Conservation (phyloP, 2,329 filamentous ascomycete genomes). For the Truncatella angustata region DNA sequence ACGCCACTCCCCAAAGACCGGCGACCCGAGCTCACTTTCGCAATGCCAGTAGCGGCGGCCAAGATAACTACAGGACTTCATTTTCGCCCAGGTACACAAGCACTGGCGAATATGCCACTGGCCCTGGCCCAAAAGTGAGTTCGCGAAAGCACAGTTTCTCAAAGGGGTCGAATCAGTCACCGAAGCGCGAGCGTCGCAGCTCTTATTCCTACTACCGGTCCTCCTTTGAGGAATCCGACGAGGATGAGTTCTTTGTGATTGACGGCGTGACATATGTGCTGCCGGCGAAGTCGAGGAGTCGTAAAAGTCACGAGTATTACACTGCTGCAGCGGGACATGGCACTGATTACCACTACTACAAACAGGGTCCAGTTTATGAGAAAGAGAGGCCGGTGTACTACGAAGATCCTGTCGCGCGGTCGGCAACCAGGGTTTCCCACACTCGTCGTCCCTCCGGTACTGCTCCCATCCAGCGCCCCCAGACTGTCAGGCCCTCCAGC, state of each 20-base stretch:
- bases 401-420: conserved; percentile 36
- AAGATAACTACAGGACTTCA: conserved; percentile 42
- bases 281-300: conserved; percentile 45
- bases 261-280: conserved; percentile 53
- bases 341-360: conserved; percentile 59
- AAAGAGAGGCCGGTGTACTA: conserved; percentile 39
- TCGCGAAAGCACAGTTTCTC: conserved; percentile 36
- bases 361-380: conserved; percentile 44
- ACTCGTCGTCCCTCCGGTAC: conserved; percentile 44
- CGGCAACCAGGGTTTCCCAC: conserved; percentile 37
- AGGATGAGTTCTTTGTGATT: conserved; percentile 59
- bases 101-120: conserved; percentile 61
- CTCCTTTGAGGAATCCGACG: conserved; percentile 63
- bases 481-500: conserved; percentile 48
- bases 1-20: conserved; percentile 47
- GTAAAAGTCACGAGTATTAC: conserved; percentile 32
- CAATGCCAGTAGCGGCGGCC: conserved; percentile 38
- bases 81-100: conserved; percentile 63
- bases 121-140: conserved; percentile 58
- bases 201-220: conserved; percentile 59
- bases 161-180: conserved; percentile 36
- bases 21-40: conserved; percentile 52
- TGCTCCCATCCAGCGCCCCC: conserved; percentile 40
- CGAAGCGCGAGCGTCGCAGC: conserved; percentile 52
- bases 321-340: conserved; percentile 51